A percentile compares a stretch with the other conserved stretches of the same genome.
Conservation (phyloP, 768 basidiomycete species). For the Tylopilus vinaceipallidus region DNA sequence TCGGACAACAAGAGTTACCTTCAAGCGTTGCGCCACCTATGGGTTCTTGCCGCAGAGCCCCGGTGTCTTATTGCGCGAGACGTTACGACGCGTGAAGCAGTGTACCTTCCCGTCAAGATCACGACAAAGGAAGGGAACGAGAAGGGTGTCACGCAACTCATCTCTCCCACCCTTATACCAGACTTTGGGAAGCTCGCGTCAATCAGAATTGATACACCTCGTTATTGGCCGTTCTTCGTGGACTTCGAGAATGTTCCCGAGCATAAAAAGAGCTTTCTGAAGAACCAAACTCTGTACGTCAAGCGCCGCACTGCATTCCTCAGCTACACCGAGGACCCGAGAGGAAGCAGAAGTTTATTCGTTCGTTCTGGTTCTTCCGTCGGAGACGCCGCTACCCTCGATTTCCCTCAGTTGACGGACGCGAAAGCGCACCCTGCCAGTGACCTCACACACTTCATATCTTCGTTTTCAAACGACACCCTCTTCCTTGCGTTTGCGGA, state of each 20-base stretch:
- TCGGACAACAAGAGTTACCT: conserved; percentile 89
- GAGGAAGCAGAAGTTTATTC: conserved; percentile 89
- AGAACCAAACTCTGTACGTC: conserved; percentile 83
- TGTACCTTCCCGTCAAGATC: conserved; percentile 91
- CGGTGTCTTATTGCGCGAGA: conserved; percentile 90
- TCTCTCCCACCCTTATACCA: conserved; percentile 91
- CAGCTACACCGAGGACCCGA: conserved; percentile 91
- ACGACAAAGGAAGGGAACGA: conserved; percentile 66
- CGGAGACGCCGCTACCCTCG: conserved; percentile 81
- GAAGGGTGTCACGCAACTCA: conserved; percentile 70
- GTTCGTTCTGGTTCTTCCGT: conserved; percentile 83
- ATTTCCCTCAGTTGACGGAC: conserved; percentile 76
- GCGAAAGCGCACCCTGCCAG: conserved; percentile 64
- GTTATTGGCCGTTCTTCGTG: conserved; percentile 93
- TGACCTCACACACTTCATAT: conserved; percentile 82
- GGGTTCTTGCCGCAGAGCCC: conserved; percentile 95
- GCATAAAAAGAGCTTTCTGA: conserved; percentile 68
- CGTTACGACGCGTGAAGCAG: conserved; percentile 86
- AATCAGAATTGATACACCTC: conserved; percentile 87
- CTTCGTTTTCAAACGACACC: conserved; percentile 80
- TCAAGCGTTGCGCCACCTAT: conserved; percentile 91
- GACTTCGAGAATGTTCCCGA: conserved; percentile 66
- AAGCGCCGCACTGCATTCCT: conserved; percentile 91
- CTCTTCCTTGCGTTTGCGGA: conserved; percentile 81
- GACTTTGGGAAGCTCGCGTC: conserved; percentile 79